Evolutionary conservation across 768 basidiomycete species (phyloP).

Genomic region (Clitopilus hobsonii): DNA sequence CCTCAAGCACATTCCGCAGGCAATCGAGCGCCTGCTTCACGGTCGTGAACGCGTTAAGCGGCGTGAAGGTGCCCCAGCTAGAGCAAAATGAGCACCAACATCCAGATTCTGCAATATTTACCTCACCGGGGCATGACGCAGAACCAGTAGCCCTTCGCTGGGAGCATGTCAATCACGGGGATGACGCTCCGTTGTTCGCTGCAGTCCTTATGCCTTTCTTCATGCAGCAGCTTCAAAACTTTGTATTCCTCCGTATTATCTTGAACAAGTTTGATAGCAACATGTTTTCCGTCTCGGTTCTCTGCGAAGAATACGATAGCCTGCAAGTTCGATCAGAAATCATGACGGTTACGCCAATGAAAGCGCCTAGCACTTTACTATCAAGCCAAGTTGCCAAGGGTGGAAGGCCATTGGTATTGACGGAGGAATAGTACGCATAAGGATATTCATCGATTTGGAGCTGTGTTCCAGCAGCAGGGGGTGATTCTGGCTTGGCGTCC

Average conservation of each 20-base stretch:
- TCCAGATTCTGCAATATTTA: not conserved
- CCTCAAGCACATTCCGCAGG: conserved; percentile 15
- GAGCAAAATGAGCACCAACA: not conserved
- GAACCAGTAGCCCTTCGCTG: conserved; percentile 17
- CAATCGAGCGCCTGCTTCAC: conserved; percentile 9
- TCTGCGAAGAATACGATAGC: conserved; percentile 5
- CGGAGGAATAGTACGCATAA: not conserved
- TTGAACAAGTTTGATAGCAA: conserved; percentile 6
- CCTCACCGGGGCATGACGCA: conserved; percentile 23
- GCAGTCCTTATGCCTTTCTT: not conserved
- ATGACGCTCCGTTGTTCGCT: conserved; percentile 11
- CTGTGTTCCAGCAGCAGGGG: too few species aligned
- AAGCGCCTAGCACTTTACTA: too few species aligned
- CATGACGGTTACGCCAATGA: too few species aligned
- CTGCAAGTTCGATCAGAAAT: too few species aligned
- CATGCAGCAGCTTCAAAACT: not conserved
- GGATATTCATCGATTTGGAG: too few species aligned
- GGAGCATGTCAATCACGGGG: conserved; percentile 19
- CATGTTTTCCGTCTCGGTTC: conserved; percentile 3
- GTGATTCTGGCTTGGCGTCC: too few species aligned
- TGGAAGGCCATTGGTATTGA: not conserved
- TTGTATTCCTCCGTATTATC: conserved; percentile 1
- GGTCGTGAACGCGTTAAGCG: not conserved
- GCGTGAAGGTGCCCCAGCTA: conserved; percentile 12
- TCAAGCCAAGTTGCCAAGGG: too few species aligned